These are phyloP conservation scores for Colletotrichum sp. DNA, from an alignment of 2,329 filamentous ascomycete species.

Conservation along the genomic window DNA sequence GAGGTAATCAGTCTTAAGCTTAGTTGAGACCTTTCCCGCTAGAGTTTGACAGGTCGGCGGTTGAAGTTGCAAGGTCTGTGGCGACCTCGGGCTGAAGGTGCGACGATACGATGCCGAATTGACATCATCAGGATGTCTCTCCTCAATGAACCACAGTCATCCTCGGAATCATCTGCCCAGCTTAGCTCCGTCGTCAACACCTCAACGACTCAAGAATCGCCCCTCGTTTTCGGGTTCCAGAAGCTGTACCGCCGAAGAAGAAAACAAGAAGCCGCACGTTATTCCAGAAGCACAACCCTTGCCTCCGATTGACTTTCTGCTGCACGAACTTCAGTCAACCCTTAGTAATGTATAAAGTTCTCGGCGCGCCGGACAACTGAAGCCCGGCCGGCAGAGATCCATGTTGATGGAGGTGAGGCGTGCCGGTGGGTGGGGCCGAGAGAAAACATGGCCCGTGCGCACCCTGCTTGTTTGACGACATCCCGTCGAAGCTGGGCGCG, in stretches of 20 bases:
- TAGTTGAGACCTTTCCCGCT: neutral
- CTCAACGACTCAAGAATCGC: neutral
- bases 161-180: neutral
- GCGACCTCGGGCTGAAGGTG: neutral
- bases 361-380: neutral
- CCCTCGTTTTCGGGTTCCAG: neutral
- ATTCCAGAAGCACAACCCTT: neutral
- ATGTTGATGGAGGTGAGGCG: neutral
- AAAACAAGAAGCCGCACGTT: neutral
- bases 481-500: neutral
- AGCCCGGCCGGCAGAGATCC: neutral
- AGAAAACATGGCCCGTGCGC: neutral
- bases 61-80: neutral
- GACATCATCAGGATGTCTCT: neutral
- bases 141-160: neutral
- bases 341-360: neutral
- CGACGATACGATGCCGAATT: neutral
- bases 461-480: neutral
- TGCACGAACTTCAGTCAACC: neutral
- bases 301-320: neutral
- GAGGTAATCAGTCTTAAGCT: neutral
- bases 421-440: conserved; percentile 2
- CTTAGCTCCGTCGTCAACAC: neutral
- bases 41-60: neutral
- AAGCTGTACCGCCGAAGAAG: neutral